Percentiles rank a stretch among this genome's conserved stretches.
phyloP scores from a whole-genome alignment of 306 rosid species.

The Lathyrus sativus region DNA sequence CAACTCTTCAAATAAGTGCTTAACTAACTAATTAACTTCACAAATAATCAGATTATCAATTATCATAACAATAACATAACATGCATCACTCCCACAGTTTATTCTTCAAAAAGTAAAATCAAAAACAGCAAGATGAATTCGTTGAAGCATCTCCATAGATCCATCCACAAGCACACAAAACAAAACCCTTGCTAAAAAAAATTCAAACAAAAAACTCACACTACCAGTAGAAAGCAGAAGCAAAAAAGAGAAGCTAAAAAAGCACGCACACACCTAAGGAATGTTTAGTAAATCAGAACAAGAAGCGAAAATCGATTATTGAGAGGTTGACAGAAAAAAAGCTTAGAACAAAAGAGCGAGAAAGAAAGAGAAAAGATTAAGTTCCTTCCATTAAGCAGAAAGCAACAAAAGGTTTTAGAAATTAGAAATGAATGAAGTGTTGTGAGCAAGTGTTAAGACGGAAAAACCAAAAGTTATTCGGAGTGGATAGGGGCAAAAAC shows the following conservation, averaged over 20 bases:
- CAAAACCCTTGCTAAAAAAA: neutral
- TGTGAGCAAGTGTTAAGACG: conserved; percentile 15
- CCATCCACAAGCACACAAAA: conserved; percentile 25
- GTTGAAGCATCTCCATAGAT: conserved; percentile 33
- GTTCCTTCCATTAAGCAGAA: conserved; percentile 86
- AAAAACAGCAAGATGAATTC: neutral
- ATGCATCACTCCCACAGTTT: conserved; percentile 16
- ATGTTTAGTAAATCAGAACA: conserved; percentile 47
- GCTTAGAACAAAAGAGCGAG: conserved; percentile 33
- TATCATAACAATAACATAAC: neutral
- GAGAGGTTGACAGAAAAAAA: conserved; percentile 33
- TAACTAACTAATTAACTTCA: neutral
- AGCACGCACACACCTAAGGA: conserved; percentile 45
- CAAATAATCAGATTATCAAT: neutral
- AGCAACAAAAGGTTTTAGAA: conserved; percentile 62
- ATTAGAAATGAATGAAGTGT: conserved; percentile 35
- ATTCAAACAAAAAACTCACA: neutral
- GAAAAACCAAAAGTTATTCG: conserved; percentile 32
- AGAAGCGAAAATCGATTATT: conserved; percentile 38
- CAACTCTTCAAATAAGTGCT: neutral
- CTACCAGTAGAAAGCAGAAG: conserved; percentile 1
- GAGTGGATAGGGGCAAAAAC: conserved; percentile 47
- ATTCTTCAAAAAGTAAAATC: conserved; percentile 4
- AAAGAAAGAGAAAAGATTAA: conserved; percentile 41
- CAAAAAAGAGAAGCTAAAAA: neutral